Evolutionary conservation across 2,329 filamentous ascomycete species (phyloP).

Genomic region (Trichoderma arundinaceum): DNA sequence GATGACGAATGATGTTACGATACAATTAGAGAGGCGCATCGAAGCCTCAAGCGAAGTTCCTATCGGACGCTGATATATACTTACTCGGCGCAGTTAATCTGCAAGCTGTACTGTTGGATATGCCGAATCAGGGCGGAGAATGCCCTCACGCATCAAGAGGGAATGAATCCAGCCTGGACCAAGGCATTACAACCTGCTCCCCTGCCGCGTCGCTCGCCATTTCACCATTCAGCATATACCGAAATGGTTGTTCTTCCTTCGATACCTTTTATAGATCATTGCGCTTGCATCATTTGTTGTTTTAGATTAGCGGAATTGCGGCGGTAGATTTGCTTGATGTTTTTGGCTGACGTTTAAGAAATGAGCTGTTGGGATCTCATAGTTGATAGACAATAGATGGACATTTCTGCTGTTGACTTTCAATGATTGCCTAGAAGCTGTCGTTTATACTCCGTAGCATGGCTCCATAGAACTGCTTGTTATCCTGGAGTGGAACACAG

Average conservation of each 20-base stretch:
- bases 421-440: too few relatives aligned
- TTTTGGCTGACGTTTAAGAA: neutral
- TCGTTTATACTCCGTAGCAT: neutral
- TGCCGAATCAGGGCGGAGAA: neutral
- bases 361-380: neutral
- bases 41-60: constrained; percentile 17
- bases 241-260: constrained; percentile 30
- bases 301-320: constrained; percentile 12
- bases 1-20: constrained; percentile 30
- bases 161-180: constrained; percentile 10
- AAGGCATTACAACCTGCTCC: constrained; percentile 20
- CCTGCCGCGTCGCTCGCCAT: constrained; percentile 33
- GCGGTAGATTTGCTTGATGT: constrained; percentile 18
- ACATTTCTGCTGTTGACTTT: neutral
- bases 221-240: constrained; percentile 14
- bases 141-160: neutral
- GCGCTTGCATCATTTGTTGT: constrained; percentile 8
- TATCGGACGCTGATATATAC: constrained; percentile 11
- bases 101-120: neutral
- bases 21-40: constrained; percentile 15
- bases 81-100: constrained; percentile 1
- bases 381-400: constrained; percentile 27
- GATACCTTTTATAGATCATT: constrained; percentile 34
- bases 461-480: neutral
- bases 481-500: constrained; percentile 9